phyloP scores from a whole-genome alignment of 495 filamentous ascomycete species.

The Penicillium coprophilum region DNA sequence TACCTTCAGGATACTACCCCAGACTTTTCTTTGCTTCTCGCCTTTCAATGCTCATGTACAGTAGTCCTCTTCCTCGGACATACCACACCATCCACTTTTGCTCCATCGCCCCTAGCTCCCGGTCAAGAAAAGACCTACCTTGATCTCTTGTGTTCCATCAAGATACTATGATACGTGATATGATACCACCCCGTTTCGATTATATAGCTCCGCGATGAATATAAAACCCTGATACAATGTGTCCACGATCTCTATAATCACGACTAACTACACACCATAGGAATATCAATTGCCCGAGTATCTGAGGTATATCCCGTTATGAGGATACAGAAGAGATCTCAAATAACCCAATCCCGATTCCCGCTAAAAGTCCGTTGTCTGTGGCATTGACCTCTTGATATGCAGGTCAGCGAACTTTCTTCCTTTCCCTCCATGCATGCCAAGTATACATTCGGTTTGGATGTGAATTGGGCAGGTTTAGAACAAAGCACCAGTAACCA shows the following conservation, averaged over 20 bases:
- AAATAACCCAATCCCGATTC: not conserved
- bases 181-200: slow-evolving; percentile 13
- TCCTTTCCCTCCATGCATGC: not conserved
- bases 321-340: not conserved
- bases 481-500: not conserved
- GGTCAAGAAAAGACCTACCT: not conserved
- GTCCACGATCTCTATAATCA: not conserved
- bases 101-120: not conserved
- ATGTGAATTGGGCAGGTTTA: not conserved
- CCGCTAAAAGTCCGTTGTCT: not conserved
- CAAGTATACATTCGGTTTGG: not conserved
- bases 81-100: not conserved
- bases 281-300: not conserved
- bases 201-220: slow-evolving; percentile 8
- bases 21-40: not conserved
- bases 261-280: not conserved
- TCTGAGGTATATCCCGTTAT: not conserved
- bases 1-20: not conserved
- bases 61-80: not conserved
- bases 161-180: slow-evolving; percentile 16
- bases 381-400: slow-evolving; percentile 1
- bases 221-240: not conserved
- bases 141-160: not conserved
- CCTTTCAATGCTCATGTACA: not conserved
- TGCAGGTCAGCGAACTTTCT: not conserved